Percentiles rank a stretch among this genome's conserved stretches.
phyloP scores from a whole-genome alignment of 176 grass and related monocot genomes.

The Oryza glumipatula region DNA sequence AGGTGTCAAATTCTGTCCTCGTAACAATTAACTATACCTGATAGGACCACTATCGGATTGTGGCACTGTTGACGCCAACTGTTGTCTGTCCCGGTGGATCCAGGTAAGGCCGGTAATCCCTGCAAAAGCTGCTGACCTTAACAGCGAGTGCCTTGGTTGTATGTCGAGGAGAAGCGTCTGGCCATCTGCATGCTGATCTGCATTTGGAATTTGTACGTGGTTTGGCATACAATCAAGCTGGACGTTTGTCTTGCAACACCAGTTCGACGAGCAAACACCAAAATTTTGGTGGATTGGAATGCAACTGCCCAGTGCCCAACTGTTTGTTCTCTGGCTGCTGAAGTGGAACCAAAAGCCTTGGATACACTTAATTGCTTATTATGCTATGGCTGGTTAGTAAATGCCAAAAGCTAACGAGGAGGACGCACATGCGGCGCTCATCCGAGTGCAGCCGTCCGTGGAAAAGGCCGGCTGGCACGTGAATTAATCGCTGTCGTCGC shows the following conservation, averaged over 20 bases:
- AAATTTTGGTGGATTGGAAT: background rate
- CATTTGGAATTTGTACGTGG: background rate
- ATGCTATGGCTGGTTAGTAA: background rate
- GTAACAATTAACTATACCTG: background rate
- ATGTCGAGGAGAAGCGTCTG: constrained; percentile 3
- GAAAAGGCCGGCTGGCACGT: background rate
- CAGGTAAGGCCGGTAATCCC: background rate
- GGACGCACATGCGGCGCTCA: constrained; percentile 10
- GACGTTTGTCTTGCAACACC: background rate
- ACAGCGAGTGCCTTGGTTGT: background rate
- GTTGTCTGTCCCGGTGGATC: background rate
- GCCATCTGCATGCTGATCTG: background rate
- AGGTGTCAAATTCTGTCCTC: no score
- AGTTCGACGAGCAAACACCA: background rate
- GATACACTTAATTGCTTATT: constrained; percentile 19
- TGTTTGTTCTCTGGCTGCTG: background rate
- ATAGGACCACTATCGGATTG: background rate
- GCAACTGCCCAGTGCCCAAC: background rate
- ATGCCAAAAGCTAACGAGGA: background rate
- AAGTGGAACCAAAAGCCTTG: constrained; percentile 19
- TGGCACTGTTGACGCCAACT: background rate
- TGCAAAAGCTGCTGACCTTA: background rate
- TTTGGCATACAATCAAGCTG: background rate
- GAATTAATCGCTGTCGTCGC: background rate
- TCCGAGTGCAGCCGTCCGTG: constrained; percentile 5